Conservation (phyloP, 208 protist species). For the Leishmania lainsoni region DNA sequence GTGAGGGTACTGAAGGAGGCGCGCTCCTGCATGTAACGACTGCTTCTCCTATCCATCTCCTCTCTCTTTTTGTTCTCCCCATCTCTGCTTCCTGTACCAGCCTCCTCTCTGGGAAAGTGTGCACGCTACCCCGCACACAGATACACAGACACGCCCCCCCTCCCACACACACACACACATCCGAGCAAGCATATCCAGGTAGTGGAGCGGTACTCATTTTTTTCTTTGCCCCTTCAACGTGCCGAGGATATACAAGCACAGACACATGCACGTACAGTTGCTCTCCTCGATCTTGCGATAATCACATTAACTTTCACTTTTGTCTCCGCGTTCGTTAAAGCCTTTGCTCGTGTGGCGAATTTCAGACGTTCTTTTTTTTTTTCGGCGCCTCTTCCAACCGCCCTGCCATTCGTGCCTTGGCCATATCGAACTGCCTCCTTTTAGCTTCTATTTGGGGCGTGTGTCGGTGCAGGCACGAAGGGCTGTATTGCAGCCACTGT, state of each 20-base stretch:
- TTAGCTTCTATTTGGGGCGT: not conserved
- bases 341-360: not conserved
- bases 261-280: not conserved
- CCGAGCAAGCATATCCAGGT: not conserved
- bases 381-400: not conserved
- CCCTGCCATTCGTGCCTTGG: not conserved
- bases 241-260: not conserved
- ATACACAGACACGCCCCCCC: too few species aligned
- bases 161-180: too few species aligned
- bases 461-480: not conserved
- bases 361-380: constrained; percentile 7
- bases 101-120: not conserved
- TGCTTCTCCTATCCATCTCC: not conserved
- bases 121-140: not conserved
- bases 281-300: too few species aligned
- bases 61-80: not conserved
- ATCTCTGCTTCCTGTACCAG: not conserved
- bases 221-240: not conserved
- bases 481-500: not conserved
- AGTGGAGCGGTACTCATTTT: not conserved
- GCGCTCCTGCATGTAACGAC: not conserved
- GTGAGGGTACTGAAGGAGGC: not conserved
- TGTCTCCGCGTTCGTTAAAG: not conserved
- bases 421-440: not conserved
- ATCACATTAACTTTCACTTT: not conserved